phyloP scores from a whole-genome alignment of 192 early-diverging fungal species.

The Coemansia sp. region DNA sequence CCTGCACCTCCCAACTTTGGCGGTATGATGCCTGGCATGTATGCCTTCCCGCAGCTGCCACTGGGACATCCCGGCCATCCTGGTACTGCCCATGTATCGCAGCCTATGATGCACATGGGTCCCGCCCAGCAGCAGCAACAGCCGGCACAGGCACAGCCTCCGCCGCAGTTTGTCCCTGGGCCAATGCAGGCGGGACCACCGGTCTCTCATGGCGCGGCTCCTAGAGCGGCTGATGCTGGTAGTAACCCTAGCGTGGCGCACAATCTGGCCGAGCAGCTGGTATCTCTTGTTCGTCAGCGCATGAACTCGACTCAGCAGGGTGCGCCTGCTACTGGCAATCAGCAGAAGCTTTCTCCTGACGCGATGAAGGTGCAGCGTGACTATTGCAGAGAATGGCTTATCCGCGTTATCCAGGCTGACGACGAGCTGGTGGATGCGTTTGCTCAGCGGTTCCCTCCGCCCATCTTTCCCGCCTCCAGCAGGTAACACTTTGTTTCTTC shows the following conservation, averaged over 20 bases:
- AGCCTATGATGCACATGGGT: conserved; percentile 19
- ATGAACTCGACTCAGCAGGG: conserved; percentile 39
- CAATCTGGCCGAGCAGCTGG: conserved; percentile 56
- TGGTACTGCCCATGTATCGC: conserved; percentile 3
- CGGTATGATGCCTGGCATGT: conserved; percentile 32
- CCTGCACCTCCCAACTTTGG: conserved; percentile 32
- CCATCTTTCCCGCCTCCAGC: conserved; percentile 28
- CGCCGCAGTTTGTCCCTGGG: neutral
- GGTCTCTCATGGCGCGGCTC: neutral
- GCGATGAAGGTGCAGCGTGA: conserved; percentile 44
- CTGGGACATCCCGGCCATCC: conserved; percentile 20
- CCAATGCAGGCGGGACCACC: conserved; percentile 11
- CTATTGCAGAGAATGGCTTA: conserved; percentile 55
- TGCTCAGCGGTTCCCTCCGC: conserved; percentile 55
- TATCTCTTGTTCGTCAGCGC: conserved; percentile 55
- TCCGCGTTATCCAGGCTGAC: conserved; percentile 54
- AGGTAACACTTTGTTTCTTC: neutral
- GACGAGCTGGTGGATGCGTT: conserved; percentile 59
- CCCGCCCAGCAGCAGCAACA: neutral
- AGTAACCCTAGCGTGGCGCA: conserved; percentile 40
- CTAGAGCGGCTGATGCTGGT: neutral
- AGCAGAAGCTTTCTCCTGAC: conserved; percentile 9
- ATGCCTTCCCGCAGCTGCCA: conserved; percentile 39
- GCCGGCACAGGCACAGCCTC: conserved; percentile 8
- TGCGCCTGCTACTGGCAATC: neutral